Evolutionary conservation across 345 rosid species (phyloP).

Genomic region (Psidium friedrichsthalianum): DNA sequence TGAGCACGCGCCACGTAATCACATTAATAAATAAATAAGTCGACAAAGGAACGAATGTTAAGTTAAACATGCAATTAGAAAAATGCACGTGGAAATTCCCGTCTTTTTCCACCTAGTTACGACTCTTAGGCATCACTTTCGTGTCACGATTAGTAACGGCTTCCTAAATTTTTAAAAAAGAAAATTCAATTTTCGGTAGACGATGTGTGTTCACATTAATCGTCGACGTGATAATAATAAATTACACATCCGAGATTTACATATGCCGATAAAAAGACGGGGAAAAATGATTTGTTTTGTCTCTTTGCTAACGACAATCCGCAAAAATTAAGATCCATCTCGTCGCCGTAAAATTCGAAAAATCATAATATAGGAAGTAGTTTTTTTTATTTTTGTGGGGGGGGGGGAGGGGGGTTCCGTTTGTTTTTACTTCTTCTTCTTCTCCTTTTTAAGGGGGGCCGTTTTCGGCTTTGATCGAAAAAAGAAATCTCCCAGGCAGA

Average conservation of each 20-base stretch:
- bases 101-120: neutral
- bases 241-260: fast-evolving
- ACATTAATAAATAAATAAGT: neutral
- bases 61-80: neutral
- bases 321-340: neutral
- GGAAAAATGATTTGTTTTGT: neutral
- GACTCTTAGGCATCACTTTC: fast-evolving
- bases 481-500: neutral
- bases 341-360: neutral
- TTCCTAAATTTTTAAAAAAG: too few relatives aligned
- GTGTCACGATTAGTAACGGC: fast-evolving
- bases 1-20: neutral
- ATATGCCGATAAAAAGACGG: neutral
- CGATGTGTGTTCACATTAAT: fast-evolving
- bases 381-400: too few relatives aligned
- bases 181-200: fast-evolving
- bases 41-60: neutral
- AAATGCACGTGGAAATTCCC: neutral
- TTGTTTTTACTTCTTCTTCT: neutral
- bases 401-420: too few relatives aligned
- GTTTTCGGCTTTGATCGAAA: neutral
- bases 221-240: fast-evolving
- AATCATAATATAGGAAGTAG: neutral
- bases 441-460: neutral
- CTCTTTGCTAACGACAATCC: neutral